Percentiles rank a stretch among this genome's conserved stretches.
Evolutionary conservation across 768 basidiomycete genomes (phyloP).

Genomic region (Kondoa subrosea): DNA sequence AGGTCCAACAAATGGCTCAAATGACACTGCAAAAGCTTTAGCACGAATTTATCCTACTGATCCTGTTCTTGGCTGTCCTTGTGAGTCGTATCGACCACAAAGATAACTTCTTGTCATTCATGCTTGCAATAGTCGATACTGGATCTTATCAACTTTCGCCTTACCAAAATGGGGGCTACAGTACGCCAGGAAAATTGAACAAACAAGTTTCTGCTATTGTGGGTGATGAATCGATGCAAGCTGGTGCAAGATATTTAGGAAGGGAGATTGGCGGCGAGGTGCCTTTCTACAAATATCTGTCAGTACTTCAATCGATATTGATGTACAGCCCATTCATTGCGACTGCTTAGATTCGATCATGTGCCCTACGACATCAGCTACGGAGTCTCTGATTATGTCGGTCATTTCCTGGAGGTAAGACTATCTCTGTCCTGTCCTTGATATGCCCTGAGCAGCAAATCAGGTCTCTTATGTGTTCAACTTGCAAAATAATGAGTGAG

Average conservation of each 20-base stretch:
- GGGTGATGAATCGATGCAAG: background rate
- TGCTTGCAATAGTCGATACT: no score
- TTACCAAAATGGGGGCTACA: background rate
- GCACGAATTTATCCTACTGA: background rate
- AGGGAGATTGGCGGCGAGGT: background rate
- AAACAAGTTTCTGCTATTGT: background rate
- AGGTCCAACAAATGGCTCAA: background rate
- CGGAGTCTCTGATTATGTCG: background rate
- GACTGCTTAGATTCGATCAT: background rate
- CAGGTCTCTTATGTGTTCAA: slow-evolving; percentile 3
- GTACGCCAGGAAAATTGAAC: background rate
- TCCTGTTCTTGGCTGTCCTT: slow-evolving; percentile 14
- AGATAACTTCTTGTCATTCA: slow-evolving; percentile 23
- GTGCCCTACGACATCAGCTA: background rate
- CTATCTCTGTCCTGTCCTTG: background rate
- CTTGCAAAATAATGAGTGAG: background rate
- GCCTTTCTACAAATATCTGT: background rate
- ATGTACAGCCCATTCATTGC: background rate
- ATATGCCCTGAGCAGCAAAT: background rate
- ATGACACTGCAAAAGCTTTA: background rate
- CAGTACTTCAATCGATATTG: background rate
- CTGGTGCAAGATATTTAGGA: background rate
- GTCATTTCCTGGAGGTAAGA: background rate
- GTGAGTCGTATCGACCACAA: slow-evolving; percentile 12
- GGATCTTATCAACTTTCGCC: slow-evolving; percentile 15